Percentiles rank a stretch among this genome's conserved stretches.
Evolutionary conservation across 2,329 filamentous ascomycete genomes (phyloP).

Genomic region (Leptodontidium sp.): DNA sequence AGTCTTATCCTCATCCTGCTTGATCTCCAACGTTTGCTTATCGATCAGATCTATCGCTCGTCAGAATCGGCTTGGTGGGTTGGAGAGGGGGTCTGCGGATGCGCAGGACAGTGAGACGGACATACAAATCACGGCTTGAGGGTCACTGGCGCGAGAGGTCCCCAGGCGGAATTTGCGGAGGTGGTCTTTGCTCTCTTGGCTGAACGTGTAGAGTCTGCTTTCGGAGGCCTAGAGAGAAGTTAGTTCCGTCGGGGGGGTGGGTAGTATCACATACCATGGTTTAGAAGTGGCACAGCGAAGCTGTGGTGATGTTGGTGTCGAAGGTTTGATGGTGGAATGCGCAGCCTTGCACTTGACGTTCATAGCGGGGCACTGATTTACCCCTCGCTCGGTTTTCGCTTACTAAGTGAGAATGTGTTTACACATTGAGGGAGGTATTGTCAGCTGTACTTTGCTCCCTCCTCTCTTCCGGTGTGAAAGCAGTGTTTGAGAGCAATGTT

Average conservation of each 20-base stretch:
- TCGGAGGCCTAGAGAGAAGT: slow-evolving; percentile 64
- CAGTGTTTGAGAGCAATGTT: neutral
- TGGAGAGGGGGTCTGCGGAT: neutral
- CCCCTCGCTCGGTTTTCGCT: slow-evolving; percentile 3
- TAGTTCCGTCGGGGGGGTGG: neutral
- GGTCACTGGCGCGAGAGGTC: slow-evolving; percentile 84
- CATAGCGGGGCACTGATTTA: slow-evolving; percentile 2
- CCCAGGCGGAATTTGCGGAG: slow-evolving; percentile 93
- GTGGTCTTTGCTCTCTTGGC: slow-evolving; percentile 85
- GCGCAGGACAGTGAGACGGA: slow-evolving; percentile 47
- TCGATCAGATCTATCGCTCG: slow-evolving; percentile 80
- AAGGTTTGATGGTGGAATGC: neutral
- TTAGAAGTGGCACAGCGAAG: neutral
- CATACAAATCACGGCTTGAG: slow-evolving; percentile 95
- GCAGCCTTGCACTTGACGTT: slow-evolving; percentile 20
- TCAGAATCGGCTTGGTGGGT: slow-evolving; percentile 22
- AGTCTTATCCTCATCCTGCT: slow-evolving; percentile 76
- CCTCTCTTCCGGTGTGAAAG: neutral
- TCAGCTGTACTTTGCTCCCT: neutral
- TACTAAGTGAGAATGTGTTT: slow-evolving; percentile 8
- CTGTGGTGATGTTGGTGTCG: neutral
- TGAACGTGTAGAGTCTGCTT: slow-evolving; percentile 91
- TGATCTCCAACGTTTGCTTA: slow-evolving; percentile 88
- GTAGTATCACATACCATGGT: slow-evolving; percentile 12
- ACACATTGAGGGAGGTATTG: no score